Base-by-base conservation (phyloP, 345 rosid species). In the Limnanthes douglasii region DNA sequence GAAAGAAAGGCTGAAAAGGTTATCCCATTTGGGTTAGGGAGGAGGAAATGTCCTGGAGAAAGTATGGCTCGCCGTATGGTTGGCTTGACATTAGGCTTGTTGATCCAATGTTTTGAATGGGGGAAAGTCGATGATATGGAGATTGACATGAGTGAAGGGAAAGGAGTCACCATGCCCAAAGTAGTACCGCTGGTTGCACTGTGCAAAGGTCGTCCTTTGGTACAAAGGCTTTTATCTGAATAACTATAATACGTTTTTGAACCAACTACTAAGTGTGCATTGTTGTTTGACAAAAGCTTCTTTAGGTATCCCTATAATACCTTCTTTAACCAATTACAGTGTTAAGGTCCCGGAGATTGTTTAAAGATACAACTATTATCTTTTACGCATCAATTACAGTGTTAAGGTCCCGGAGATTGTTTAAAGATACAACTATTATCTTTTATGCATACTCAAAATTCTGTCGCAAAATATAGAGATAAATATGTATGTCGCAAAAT, bases 101-200 rank as follows among this genome's bases (percentile, higher is more conserved):
- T 75, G 46, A 54, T 70, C 21, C 84, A 75, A 8, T 59, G 75
- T 31, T 67, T 70, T 3, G 68, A 74, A 8, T 74, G 78, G 78
- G 22, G 64, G 6, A 61, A 61, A 39, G 26, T 67, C 13, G 44
- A 58, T 5, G 41, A 33, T 0, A 38, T 56, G 6, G 37, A 31
- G 15, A 45, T 65, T 18, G 70, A 70, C 28, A 61, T 70, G 75
- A 29, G 8, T 1, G 69, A 64, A 60, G 64, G 33, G 6, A 18
- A 21, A 33, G 70, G 75, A 3, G 3, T 43, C 20, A 46, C 54
- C 25, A 48, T 64, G 72, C 75, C 70, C 3, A 64, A 59, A 18
- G 43, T 48, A 7, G 43, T 6, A 17, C 68, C 84, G 0, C 36
- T 74, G 21, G 49, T 47, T 30, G 74, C 38, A 2, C 31, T 39